Base-by-base conservation (phyloP, 177 flowering plant species). In the Telopea speciosissima region DNA sequence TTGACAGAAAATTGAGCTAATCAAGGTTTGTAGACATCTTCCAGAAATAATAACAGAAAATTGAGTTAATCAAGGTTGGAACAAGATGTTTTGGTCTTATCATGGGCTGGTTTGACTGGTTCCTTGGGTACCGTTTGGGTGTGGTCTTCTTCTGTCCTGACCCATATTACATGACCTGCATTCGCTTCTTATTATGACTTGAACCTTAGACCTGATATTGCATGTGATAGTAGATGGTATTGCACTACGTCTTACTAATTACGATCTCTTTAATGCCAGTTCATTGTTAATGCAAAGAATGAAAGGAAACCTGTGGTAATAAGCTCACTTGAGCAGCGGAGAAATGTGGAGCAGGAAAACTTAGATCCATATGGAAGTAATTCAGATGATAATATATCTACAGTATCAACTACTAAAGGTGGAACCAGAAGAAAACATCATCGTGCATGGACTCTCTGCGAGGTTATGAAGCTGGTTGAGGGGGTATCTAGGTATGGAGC, bases 401-500 rank as follows among this genome's bases (percentile, higher is more conserved):
- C 78, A 65, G 85, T 84, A 17, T 86, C 90, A 6, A 83, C 93
- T 0, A 72, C 87, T 45, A 87, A 85, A 69, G 93, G 90, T 63
- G 90, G 90, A 70, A 79, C 82, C 63, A 84, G 90, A 78, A 85
- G 99, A 82, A 95, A 95, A 72, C 97, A 92, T 81, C 99, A 92
- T 75, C 90, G 99, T 36, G 90, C 97, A 63, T 95, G 97, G 99
- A 80, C 89, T 79, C 85, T 95, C 1, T 28, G 73, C 67, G 99
- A 95, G 80, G 99, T 95, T 69, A 82, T 81, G 82, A 91, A 89
- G 77, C 85, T 95, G 25, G 94, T 95, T 73, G 99, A 95, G 63
- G 99, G 99, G 59, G 99, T 95, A 2, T 79, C 99, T 24, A 85
- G 75, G 77, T 92, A 84, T 83, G 99, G 99, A 68, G 89, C 89